Conservation (phyloP, 225 moss, liverwort and hornwort genomes). For the Marchantia paleacea region DNA sequence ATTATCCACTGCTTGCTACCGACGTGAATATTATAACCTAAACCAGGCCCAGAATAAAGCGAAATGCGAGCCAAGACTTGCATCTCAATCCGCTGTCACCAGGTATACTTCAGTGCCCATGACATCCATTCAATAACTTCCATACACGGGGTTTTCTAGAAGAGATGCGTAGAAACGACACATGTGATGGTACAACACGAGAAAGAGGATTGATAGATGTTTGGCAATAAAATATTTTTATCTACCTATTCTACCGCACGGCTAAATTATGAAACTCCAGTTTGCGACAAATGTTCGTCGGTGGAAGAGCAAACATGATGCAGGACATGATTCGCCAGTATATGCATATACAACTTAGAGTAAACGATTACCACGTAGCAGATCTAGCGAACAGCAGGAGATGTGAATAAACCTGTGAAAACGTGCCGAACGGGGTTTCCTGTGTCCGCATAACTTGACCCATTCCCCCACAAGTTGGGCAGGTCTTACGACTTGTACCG, state of each 20-base stretch:
- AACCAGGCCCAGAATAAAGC: neutral
- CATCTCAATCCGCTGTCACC: neutral
- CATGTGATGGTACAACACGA: too few species aligned
- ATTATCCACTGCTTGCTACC: neutral
- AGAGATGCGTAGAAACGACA: too few species aligned
- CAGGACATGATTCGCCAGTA: neutral
- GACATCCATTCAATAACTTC: neutral
- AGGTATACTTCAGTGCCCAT: neutral
- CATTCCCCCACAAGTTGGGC: conserved; percentile 90
- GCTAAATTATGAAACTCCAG: too few species aligned
- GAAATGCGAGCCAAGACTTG: neutral
- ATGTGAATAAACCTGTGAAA: conserved; percentile 68
- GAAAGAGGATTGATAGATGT: too few species aligned
- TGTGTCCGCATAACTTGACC: conserved; percentile 99
- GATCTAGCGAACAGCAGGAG: neutral
- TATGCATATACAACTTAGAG: neutral
- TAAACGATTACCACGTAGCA: neutral
- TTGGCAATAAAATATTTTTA: too few species aligned
- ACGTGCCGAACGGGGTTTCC: conserved; percentile 93
- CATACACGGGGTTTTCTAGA: too few species aligned
- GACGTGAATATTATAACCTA: neutral
- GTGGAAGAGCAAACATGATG: neutral
- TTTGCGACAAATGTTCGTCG: too few species aligned
- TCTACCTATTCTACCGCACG: too few species aligned
- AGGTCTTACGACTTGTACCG: conserved; percentile 80